Percentiles rank a stretch among this genome's conserved stretches.
These are phyloP conservation scores for Microbotryum silenes-acaulis DNA, from an alignment of 1,284 basidiomycete genomes.

Conservation along the genomic window DNA sequence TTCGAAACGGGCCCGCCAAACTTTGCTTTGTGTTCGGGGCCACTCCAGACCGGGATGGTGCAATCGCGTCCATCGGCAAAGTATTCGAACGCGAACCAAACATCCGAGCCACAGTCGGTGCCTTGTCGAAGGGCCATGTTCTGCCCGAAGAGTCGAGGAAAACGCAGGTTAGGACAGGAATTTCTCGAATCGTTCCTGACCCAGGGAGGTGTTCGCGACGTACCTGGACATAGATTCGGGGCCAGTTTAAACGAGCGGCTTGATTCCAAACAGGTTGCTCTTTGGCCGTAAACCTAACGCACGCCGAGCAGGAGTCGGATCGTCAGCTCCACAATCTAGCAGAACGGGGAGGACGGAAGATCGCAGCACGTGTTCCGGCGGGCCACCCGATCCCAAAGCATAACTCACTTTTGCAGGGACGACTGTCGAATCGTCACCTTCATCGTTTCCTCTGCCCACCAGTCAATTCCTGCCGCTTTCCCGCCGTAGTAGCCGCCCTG, in stretches of 20 bases:
- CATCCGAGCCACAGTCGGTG: slow-evolving; percentile 22
- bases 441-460: slow-evolving; percentile 31
- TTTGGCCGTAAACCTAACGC: slow-evolving; percentile 28
- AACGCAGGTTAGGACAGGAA: background rate
- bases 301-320: background rate
- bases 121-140: slow-evolving; percentile 24
- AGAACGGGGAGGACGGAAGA: background rate
- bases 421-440: slow-evolving; percentile 28
- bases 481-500: slow-evolving; percentile 35
- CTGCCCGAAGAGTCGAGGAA: background rate
- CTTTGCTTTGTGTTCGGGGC: slow-evolving; percentile 16
- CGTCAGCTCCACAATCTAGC: background rate
- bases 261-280: slow-evolving; percentile 35
- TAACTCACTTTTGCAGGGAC: slow-evolving; percentile 15
- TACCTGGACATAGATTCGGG: slow-evolving; percentile 28
- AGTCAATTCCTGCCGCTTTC: slow-evolving; percentile 21
- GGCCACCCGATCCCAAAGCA: background rate
- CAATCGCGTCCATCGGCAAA: slow-evolving; percentile 31
- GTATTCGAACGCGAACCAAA: slow-evolving; percentile 32
- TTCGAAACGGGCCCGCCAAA: no score
- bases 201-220: background rate
- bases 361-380: background rate
- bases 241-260: slow-evolving; percentile 30
- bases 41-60: slow-evolving; percentile 29
- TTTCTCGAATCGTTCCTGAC: background rate